phyloP scores from a whole-genome alignment of 1,284 basidiomycete genomes.

The Phlebopus sp. region DNA sequence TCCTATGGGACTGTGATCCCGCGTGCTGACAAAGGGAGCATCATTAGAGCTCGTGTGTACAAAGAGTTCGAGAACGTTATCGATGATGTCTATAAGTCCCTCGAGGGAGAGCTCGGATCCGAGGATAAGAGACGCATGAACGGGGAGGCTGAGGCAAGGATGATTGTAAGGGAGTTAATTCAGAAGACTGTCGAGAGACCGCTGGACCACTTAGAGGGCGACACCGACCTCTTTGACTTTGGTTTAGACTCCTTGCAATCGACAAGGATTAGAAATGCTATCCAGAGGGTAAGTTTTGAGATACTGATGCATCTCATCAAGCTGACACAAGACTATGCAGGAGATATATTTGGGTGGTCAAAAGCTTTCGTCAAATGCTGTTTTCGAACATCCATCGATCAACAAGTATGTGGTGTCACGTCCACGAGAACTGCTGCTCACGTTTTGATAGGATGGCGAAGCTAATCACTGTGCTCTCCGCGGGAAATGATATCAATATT shows the following conservation, averaged over 20 bases:
- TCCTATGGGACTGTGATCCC: slow-evolving; percentile 42
- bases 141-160: slow-evolving; percentile 15
- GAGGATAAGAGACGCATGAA: slow-evolving; percentile 29
- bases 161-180: slow-evolving; percentile 16
- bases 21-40: slow-evolving; percentile 45
- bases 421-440: neutral
- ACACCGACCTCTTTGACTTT: slow-evolving; percentile 39
- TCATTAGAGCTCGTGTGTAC: slow-evolving; percentile 45
- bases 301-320: neutral
- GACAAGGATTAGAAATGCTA: slow-evolving; percentile 49
- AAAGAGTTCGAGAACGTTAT: slow-evolving; percentile 49
- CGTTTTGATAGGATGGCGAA: slow-evolving; percentile 19
- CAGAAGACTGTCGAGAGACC: slow-evolving; percentile 16
- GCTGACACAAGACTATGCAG: slow-evolving; percentile 12
- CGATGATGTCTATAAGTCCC: slow-evolving; percentile 43
- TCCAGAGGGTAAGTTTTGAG: slow-evolving; percentile 37
- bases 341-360: slow-evolving; percentile 25
- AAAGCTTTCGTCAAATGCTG: slow-evolving; percentile 18
- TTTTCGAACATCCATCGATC: slow-evolving; percentile 29
- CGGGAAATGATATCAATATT: slow-evolving; percentile 9
- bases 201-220: slow-evolving; percentile 27
- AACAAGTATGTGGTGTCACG: slow-evolving; percentile 16
- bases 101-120: slow-evolving; percentile 41
- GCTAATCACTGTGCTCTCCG: slow-evolving; percentile 14
- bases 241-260: slow-evolving; percentile 60